Evolutionary conservation across 148 eudicot species (phyloP).

Genomic region (Fallopia convolvulus): DNA sequence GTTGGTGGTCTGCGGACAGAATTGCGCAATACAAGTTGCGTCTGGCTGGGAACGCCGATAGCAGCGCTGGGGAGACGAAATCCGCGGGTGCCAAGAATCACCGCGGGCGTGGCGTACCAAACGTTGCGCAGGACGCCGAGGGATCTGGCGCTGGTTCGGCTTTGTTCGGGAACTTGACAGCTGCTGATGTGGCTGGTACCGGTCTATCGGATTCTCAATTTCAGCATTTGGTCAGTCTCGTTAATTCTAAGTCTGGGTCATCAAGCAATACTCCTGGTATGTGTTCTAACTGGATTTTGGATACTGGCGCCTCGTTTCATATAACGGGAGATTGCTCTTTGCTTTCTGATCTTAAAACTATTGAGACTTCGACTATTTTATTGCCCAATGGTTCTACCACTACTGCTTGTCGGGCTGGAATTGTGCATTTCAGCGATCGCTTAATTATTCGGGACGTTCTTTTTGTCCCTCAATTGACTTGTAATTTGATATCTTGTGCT

Average conservation of each 20-base stretch:
- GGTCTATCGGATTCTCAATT: too few relatives aligned
- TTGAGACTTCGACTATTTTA: neutral
- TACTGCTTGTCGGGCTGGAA: neutral
- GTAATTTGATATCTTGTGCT: slow-evolving; percentile 10
- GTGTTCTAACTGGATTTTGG: slow-evolving; percentile 5
- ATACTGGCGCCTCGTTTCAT: slow-evolving; percentile 8
- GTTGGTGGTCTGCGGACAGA: too few relatives aligned
- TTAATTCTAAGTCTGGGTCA: neutral
- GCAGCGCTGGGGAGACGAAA: too few relatives aligned
- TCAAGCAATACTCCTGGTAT: neutral
- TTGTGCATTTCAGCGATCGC: neutral
- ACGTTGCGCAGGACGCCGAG: too few relatives aligned
- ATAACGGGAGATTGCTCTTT: neutral
- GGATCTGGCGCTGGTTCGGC: too few relatives aligned
- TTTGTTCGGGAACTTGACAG: too few relatives aligned
- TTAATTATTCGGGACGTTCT: slow-evolving; percentile 5
- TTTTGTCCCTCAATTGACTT: slow-evolving; percentile 10
- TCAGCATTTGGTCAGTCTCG: neutral
- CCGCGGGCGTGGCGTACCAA: too few relatives aligned
- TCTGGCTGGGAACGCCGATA: too few relatives aligned
- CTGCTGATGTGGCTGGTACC: too few relatives aligned
- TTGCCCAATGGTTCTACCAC: neutral
- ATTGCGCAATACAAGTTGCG: too few relatives aligned
- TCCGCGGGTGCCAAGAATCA: too few relatives aligned
- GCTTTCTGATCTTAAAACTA: neutral